Conservation (phyloP, 306 rosid species). For the Luffa aegyptiaca region DNA sequence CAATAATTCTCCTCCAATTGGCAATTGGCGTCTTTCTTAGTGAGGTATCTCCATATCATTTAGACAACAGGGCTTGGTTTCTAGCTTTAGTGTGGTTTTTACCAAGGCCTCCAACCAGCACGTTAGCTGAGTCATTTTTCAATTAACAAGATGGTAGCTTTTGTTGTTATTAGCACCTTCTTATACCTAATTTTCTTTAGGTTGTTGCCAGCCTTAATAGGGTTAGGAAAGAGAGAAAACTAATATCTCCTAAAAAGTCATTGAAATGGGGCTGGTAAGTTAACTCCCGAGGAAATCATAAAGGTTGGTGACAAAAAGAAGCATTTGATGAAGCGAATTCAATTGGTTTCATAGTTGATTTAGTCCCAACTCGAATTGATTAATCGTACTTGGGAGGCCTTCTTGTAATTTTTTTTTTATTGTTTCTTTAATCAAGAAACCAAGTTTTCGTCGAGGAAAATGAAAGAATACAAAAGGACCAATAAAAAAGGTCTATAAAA, state of each 20-base stretch:
- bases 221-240: background rate
- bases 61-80: too few species aligned
- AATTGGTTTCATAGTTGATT: background rate
- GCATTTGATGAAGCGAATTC: background rate
- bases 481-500: background rate
- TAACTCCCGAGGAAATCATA: background rate
- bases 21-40: too few species aligned
- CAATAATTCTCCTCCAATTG: too few species aligned
- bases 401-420: background rate
- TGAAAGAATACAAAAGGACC: background rate
- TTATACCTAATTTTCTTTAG: too few species aligned
- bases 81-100: too few species aligned
- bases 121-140: too few species aligned
- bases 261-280: background rate
- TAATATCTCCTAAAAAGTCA: background rate
- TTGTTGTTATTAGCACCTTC: too few species aligned
- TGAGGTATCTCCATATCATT: too few species aligned
- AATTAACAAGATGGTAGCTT: too few species aligned
- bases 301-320: background rate
- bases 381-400: background rate
- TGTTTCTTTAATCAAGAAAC: background rate
- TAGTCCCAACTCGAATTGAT: background rate
- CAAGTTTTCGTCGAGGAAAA: background rate
- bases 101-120: too few species aligned
- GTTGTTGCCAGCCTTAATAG: background rate